phyloP scores from a whole-genome alignment of 2,329 filamentous ascomycete genomes.

The Ceratocystis albifundus region DNA sequence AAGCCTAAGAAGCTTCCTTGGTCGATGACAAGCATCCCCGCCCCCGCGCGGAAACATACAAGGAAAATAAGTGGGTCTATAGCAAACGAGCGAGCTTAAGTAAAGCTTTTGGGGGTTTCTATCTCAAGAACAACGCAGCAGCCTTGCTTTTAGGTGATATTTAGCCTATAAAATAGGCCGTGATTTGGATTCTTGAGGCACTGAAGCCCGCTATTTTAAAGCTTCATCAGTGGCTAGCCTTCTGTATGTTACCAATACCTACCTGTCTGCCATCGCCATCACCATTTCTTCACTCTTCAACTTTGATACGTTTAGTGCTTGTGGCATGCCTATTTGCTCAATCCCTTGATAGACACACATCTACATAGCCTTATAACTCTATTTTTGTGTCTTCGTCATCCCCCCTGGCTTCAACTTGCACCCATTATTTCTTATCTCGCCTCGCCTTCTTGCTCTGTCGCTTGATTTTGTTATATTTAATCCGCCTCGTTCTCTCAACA shows the following conservation, averaged over 20 bases:
- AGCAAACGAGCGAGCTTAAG: background rate
- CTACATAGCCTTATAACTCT: background rate
- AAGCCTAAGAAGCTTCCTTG: no score
- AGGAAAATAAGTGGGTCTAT: constrained; percentile 5
- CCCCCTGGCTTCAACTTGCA: background rate
- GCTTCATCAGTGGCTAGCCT: background rate
- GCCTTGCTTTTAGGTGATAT: background rate
- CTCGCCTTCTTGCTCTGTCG: background rate
- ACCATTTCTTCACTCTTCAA: background rate
- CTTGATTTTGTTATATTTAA: background rate
- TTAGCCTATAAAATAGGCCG: background rate
- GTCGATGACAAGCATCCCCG: no score
- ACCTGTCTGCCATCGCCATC: background rate
- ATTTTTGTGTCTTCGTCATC: background rate
- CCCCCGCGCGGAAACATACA: no score
- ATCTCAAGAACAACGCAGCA: no score
- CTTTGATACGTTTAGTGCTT: background rate
- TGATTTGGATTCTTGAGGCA: background rate
- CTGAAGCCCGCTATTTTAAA: background rate
- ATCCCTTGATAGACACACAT: background rate
- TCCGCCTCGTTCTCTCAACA: constrained; percentile 2
- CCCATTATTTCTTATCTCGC: background rate
- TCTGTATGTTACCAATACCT: background rate
- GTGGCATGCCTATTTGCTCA: no score
- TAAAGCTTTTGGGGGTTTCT: no score